Base-by-base conservation (phyloP, 2,329 filamentous ascomycete species). In the Pleomassaria siparia region DNA sequence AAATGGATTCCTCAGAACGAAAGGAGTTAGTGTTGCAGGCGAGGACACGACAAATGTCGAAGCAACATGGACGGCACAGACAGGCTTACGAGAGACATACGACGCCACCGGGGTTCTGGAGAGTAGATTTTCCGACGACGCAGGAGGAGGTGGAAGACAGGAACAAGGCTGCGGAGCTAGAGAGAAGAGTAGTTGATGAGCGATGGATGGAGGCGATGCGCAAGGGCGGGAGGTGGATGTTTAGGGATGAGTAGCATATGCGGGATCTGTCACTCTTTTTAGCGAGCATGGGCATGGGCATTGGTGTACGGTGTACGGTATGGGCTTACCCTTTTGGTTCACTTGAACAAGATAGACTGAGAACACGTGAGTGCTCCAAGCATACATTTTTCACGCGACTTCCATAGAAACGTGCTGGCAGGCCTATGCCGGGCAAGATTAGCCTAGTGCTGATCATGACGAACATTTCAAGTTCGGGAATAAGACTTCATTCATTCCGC, bases 41-140 rank as follows among this genome's bases (percentile, higher is more conserved):
- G 11, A 86, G 86, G 63, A 86, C 84, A 0, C 81, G 83, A 63
- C 77, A 85, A 40, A 74, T 95, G 53, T 87, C 91, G 1, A 85
- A 91, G 62, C 80, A 82, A 51, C 84, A 83, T 66, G 91, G 91
- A 5, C 89, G 80, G 64, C 91, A 96, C 70, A 80, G 87, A 46
- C 82, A 92, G 58, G 79, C 84, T 22, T 91, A 87, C 69, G 81
- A 85, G 50, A 81, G 90, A 42, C 79, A 82, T 53, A 77, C 75
- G 36, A 89, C 87, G 9, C 91, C 94, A 11, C 89, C 90, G 1
- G 91, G 91, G 0, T 97, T 89, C 66, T 99, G 94, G 94, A 80
- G 89, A 44, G 81, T 87, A 1, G 92, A 95, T 58, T 95, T 99
- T 66, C 91, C 92, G 1, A 84, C 76, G 21, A 96, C 94, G 1